These are phyloP conservation scores for Populus trichocarpa DNA, from an alignment of 441 rosid genomes.

Conservation along the genomic window DNA sequence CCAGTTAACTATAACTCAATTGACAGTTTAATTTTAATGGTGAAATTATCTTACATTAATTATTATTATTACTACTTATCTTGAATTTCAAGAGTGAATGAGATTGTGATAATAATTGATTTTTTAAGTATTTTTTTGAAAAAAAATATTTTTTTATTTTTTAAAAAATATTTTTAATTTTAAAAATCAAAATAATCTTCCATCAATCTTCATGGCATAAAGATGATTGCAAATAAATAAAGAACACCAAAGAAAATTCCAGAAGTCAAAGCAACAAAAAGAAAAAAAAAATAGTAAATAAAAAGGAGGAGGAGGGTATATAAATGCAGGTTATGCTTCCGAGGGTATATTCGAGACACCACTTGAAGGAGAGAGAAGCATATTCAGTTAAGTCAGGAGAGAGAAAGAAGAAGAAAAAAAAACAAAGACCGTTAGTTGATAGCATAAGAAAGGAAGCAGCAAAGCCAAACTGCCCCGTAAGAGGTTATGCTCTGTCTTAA, in stretches of 20 bases:
- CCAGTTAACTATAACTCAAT: no score
- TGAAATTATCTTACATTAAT: no score
- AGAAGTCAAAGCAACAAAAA: no score
- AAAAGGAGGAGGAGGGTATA: neutral
- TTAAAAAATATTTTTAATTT: no score
- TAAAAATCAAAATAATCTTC: no score
- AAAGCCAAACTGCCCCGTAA: neutral
- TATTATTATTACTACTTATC: no score
- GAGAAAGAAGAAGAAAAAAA: neutral
- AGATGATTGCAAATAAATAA: neutral
- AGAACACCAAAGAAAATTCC: neutral
- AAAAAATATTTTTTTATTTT: no score
- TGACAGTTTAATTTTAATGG: no score
- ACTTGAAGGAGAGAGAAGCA: neutral
- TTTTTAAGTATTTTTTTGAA: no score
- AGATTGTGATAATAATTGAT: no score
- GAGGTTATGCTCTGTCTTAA: neutral
- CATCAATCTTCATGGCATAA: neutral
- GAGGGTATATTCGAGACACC: slow-evolving; percentile 25
- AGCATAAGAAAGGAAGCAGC: neutral
- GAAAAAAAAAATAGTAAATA: neutral
- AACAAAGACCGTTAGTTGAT: slow-evolving; percentile 34
- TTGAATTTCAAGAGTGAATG: no score
- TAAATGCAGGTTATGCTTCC: neutral
- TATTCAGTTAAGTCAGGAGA: slow-evolving; percentile 10